A percentile compares a stretch with the other conserved stretches of the same genome.
Evolutionary conservation across 768 basidiomycete species (phyloP).

Genomic region (Lactarius trivialis): DNA sequence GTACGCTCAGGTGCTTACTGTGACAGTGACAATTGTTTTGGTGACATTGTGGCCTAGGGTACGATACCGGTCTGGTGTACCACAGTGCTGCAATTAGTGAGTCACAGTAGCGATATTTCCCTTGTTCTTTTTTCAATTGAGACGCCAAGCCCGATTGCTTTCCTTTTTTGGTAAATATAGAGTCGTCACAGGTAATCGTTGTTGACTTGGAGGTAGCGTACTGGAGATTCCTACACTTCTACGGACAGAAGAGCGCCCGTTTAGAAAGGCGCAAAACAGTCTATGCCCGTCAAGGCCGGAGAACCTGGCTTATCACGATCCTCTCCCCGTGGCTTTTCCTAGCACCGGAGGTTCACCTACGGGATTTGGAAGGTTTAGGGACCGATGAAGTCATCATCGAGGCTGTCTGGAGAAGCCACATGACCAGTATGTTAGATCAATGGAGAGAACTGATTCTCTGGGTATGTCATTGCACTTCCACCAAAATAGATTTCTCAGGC

Average conservation of each 20-base stretch:
- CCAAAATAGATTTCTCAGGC: background rate
- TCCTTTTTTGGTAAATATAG: background rate
- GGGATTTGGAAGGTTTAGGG: background rate
- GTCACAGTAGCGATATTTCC: background rate
- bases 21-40: no score
- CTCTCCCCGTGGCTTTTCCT: background rate
- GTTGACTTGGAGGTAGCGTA: no score
- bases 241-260: background rate
- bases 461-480: background rate
- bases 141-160: background rate
- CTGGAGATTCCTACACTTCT: background rate
- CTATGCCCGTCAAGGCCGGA: background rate
- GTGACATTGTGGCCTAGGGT: background rate
- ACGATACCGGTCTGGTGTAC: background rate
- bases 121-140: no score
- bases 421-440: background rate
- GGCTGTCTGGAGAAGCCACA: background rate
- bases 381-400: background rate
- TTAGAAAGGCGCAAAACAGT: background rate
- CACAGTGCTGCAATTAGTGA: background rate
- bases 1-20: background rate
- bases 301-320: background rate
- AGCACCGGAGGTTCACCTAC: background rate
- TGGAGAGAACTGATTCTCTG: background rate
- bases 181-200: background rate